A percentile compares a stretch with the other conserved stretches of the same genome.
Evolutionary conservation across 257 asterid genomes (phyloP).

Genomic region (Datura wrightii): DNA sequence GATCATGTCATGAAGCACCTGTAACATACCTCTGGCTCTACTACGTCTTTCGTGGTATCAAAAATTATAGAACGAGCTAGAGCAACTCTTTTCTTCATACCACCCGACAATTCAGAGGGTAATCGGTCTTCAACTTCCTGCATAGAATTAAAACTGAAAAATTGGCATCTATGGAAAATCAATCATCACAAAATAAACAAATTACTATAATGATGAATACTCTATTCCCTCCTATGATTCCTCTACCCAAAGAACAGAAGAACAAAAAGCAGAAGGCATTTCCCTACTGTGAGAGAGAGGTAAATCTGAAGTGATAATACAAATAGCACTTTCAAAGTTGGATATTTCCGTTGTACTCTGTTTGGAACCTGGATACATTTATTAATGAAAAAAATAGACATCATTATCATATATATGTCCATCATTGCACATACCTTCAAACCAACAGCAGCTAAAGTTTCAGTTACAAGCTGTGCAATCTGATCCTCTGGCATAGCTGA

Average conservation of each 20-base stretch:
- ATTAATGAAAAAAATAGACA: background rate
- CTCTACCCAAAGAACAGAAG: background rate
- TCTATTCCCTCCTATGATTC: background rate
- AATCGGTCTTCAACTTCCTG: conserved; percentile 96
- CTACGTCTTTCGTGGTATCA: conserved; percentile 78
- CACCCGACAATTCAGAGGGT: conserved; percentile 98
- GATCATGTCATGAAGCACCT: conserved; percentile 28
- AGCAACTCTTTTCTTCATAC: conserved; percentile 99
- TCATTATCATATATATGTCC: background rate
- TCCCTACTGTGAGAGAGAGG: background rate
- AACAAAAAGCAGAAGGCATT: background rate
- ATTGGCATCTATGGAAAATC: conserved; percentile 31
- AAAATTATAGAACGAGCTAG: conserved; percentile 94
- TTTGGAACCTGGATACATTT: conserved; percentile 6
- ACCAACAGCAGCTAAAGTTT: conserved; percentile 96
- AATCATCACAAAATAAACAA: conserved; percentile 13
- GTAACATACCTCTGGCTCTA: conserved; percentile 91
- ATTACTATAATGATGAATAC: background rate
- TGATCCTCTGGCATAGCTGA: conserved; percentile 87
- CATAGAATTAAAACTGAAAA: conserved; percentile 30
- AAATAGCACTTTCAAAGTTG: background rate
- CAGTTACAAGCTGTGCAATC: conserved; percentile 85
- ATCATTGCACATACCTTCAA: conserved; percentile 70
- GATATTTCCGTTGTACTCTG: background rate
- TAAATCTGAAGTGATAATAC: conserved; percentile 17